Conservation (phyloP, 2,329 filamentous ascomycete species). For the Helotiales sp. region DNA sequence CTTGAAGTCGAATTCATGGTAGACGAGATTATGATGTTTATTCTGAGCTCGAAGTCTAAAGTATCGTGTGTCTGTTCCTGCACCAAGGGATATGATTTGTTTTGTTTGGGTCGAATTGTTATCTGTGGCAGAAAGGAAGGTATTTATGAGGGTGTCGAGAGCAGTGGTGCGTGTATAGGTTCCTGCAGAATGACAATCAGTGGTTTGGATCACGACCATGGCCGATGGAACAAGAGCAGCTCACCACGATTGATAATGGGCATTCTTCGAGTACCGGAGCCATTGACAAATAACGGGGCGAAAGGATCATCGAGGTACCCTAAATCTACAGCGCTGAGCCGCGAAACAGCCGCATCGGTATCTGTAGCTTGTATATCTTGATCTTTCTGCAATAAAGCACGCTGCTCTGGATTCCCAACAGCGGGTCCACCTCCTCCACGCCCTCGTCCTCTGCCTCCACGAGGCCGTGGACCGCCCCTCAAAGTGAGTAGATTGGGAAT, state of each 20-base stretch:
- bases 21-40: conserved; percentile 52
- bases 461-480: conserved; percentile 44
- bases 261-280: conserved; percentile 61
- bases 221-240: conserved; percentile 19
- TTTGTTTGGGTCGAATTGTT: conserved; percentile 38
- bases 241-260: conserved; percentile 93
- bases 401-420: conserved; percentile 16
- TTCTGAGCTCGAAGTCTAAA: conserved; percentile 61
- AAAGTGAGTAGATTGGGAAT: conserved; percentile 77
- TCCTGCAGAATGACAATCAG: conserved; percentile 48
- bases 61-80: conserved; percentile 88
- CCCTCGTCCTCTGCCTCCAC: conserved; percentile 47
- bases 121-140: conserved; percentile 57
- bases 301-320: conserved; percentile 85
- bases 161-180: conserved; percentile 90
- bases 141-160: conserved; percentile 73
- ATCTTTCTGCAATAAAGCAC: conserved; percentile 57
- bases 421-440: conserved; percentile 37
- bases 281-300: conserved; percentile 66
- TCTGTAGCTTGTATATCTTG: conserved; percentile 84
- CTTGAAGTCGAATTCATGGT: conserved; percentile 92
- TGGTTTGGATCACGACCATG: neutral
- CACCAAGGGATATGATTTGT: conserved; percentile 90
- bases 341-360: conserved; percentile 83
- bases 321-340: conserved; percentile 81